These are phyloP conservation scores for Dendrothele bispora DNA, from an alignment of 768 basidiomycete species.

Conservation along the genomic window DNA sequence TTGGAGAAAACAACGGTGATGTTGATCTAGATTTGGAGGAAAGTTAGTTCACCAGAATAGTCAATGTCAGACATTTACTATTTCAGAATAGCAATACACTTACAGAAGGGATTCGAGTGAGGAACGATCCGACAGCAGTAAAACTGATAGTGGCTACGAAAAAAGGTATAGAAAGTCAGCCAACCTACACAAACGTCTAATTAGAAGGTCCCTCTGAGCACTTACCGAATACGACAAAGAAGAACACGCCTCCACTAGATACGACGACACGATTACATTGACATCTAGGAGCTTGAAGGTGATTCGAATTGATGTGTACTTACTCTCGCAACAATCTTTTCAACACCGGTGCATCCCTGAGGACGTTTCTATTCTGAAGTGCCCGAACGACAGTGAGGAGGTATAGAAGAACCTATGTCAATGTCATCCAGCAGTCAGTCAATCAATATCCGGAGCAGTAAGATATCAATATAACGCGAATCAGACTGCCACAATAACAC, in stretches of 20 bases:
- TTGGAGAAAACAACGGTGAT: slow-evolving; percentile 36
- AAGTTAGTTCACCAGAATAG: neutral
- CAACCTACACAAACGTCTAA: neutral
- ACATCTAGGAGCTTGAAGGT: no score
- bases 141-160: slow-evolving; percentile 31
- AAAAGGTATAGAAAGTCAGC: neutral
- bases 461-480: no score
- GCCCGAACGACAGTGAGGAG: slow-evolving; percentile 34
- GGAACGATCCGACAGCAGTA: slow-evolving; percentile 32
- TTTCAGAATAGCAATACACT: slow-evolving; percentile 1
- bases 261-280: slow-evolving; percentile 1
- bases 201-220: no score
- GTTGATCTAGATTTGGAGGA: slow-evolving; percentile 27
- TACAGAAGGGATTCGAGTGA: slow-evolving; percentile 28
- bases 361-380: slow-evolving; percentile 28
- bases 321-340: slow-evolving; percentile 41
- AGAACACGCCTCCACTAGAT: slow-evolving; percentile 40
- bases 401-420: slow-evolving; percentile 32
- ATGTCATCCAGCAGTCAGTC: neutral
- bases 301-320: slow-evolving; percentile 10
- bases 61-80: neutral
- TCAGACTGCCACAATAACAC: no score
- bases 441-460: no score
- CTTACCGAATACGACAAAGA: slow-evolving; percentile 38
- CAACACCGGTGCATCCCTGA: slow-evolving; percentile 29